Evolutionary conservation across 257 asterid species (phyloP), one percentile per base, ranked within the genome.

Genomic region (Rauvolfia tetraphylla): DNA sequence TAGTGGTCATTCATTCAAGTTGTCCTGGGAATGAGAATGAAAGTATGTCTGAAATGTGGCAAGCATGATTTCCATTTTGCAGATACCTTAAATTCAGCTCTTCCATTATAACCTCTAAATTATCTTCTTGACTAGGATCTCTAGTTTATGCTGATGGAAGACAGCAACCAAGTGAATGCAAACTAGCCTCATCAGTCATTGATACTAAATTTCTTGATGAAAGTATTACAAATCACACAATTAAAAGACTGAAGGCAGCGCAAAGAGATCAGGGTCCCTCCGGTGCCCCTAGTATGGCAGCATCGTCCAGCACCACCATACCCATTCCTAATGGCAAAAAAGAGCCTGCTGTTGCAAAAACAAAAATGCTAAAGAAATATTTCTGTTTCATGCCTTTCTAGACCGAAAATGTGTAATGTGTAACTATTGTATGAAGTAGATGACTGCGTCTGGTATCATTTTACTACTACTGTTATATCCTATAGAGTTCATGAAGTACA

Each of bases 381-480:
- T 79, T 89, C 54, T 92, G 97, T 80, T 87, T 88, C 81, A 63
- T 83, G 27, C 65, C 89, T 17, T 89, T 89, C 80, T 89, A 80
- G 78, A 70, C 46, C 76, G 12, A 44, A 39, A 74, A 7, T 27
- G 58, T 58, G 14, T 61, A 13, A 22, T 63, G 58, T 49, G n/a
- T 74, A 13, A 49, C 62, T 22, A 29, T 38, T 31, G 18, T 42
- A n/a, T 57, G 34, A 20, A 58, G 20, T 72, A 4, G 44, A 38
- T 59, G 54, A 29, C 70, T 57, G 39, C 56, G 39, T 41, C 25
- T 58, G 57, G 27, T 41, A 17, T 39, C n/a, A 13, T 33, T 25
- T 33, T 9, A 5, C 33, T 33, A 33, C 1, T 14, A 49, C 22
- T 14, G 17, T 5, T 15, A 4, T 65, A 63, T 33, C 1, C 38